Evolutionary conservation across 2,329 filamentous ascomycete species (phyloP).

Genomic region (Alternaria sp.): DNA sequence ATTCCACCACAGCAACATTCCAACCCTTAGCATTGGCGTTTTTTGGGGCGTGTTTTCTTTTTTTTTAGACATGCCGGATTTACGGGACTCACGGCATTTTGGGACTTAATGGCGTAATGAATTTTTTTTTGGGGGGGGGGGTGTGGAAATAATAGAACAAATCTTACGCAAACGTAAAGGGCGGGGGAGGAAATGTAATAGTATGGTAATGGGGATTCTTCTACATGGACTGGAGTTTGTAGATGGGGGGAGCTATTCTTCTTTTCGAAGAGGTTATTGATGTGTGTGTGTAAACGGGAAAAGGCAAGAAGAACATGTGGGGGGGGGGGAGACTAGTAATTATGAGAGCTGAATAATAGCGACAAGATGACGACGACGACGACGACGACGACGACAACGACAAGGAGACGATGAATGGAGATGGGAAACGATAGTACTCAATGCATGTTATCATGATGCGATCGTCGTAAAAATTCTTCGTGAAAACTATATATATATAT

Average conservation of each 20-base stretch:
- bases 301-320: background rate
- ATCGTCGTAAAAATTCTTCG: background rate
- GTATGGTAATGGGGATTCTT: slow-evolving; percentile 1
- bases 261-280: background rate
- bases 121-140: too few relatives aligned
- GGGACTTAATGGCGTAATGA: slow-evolving; percentile 2
- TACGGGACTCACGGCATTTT: slow-evolving; percentile 4
- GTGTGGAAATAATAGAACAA: too few relatives aligned
- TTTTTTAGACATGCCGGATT: background rate
- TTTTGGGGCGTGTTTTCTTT: too few relatives aligned
- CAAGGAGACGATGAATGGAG: background rate
- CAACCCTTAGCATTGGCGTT: slow-evolving; percentile 13
- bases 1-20: background rate
- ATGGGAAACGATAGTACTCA: background rate
- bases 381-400: background rate
- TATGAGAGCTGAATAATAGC: background rate
- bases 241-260: background rate
- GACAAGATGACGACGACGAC: background rate
- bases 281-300: background rate
- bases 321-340: background rate
- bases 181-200: slow-evolving; percentile 8
- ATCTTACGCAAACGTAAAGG: too few relatives aligned
- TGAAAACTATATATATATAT: background rate
- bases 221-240: background rate
- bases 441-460: too few relatives aligned